Percentiles rank a stretch among this genome's conserved stretches.
Conservation (phyloP, 106 monocot species). For the Dioscorea dumetorum region DNA sequence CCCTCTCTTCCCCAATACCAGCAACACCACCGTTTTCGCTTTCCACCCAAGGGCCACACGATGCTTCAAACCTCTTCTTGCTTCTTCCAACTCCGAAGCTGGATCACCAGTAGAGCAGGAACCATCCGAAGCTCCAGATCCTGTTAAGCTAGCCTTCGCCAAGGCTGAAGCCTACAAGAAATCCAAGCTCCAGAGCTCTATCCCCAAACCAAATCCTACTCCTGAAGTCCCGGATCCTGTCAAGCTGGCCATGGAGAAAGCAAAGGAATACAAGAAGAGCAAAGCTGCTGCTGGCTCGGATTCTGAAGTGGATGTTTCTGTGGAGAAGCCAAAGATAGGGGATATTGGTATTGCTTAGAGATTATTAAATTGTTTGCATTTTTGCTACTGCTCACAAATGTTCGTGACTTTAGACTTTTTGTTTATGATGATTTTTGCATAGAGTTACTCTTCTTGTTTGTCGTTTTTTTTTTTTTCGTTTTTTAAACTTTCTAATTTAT, state of each 20-base stretch:
- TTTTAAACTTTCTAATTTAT: neutral
- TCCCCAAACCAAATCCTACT: neutral
- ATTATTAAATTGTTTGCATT: neutral
- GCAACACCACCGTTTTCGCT: neutral
- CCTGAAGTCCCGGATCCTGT: constrained; percentile 10
- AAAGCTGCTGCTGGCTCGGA: neutral
- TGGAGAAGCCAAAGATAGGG: neutral
- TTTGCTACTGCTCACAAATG: neutral
- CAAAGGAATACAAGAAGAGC: constrained; percentile 30
- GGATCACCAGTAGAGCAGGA: constrained; percentile 4
- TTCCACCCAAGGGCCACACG: constrained; percentile 1
- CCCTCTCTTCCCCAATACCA: neutral
- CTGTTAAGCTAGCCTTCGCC: constrained; percentile 43
- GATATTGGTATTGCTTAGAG: constrained; percentile 9
- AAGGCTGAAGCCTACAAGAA: constrained; percentile 42
- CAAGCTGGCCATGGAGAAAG: constrained; percentile 36
- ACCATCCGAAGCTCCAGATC: constrained; percentile 21
- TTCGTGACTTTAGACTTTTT: neutral
- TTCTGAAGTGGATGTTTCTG: neutral
- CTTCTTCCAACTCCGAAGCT: constrained; percentile 6
- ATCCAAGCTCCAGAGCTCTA: constrained; percentile 10
- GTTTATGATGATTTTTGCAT: neutral
- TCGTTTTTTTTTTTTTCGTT: neutral
- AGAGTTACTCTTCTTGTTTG: neutral
- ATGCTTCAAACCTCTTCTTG: neutral